Conservation (phyloP, 441 rosid species). For the Macaranga tanarius region DNA sequence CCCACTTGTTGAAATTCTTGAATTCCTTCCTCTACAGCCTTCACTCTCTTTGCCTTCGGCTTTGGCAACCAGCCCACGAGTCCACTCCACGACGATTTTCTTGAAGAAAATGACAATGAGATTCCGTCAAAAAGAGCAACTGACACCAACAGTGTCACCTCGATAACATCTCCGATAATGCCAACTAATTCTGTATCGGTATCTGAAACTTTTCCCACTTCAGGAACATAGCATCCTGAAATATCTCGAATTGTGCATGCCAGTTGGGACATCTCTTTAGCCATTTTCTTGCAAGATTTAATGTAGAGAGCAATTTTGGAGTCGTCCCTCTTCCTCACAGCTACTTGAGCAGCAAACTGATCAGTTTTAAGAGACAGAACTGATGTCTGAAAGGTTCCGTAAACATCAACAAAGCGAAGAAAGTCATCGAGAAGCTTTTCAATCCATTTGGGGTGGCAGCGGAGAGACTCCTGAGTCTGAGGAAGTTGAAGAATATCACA, state of each 20-base stretch:
- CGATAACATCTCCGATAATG: constrained; percentile 45
- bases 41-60: constrained; percentile 35
- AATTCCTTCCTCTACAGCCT: constrained; percentile 36
- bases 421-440: constrained; percentile 72
- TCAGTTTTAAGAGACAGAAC: constrained; percentile 57
- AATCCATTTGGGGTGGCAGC: constrained; percentile 45
- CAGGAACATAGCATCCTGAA: constrained; percentile 28
- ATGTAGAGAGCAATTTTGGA: constrained; percentile 38
- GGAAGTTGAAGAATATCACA: constrained; percentile 69
- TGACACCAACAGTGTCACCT: constrained; percentile 55
- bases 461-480: constrained; percentile 57
- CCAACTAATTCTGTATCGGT: constrained; percentile 47
- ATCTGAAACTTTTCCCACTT: constrained; percentile 19
- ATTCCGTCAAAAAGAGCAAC: constrained; percentile 54
- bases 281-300: constrained; percentile 48
- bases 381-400: constrained; percentile 63
- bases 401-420: constrained; percentile 66
- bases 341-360: constrained; percentile 61
- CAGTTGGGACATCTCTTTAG: constrained; percentile 51
- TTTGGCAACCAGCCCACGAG: constrained; percentile 27
- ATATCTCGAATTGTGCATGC: constrained; percentile 34
- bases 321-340: constrained; percentile 60
- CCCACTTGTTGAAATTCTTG: constrained; percentile 49
- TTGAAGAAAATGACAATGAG: constrained; percentile 29
- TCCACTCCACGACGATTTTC: constrained; percentile 39